These are phyloP conservation scores for Microbotryum intermedium DNA, from an alignment of 1,284 basidiomycete genomes.

Conservation along the genomic window DNA sequence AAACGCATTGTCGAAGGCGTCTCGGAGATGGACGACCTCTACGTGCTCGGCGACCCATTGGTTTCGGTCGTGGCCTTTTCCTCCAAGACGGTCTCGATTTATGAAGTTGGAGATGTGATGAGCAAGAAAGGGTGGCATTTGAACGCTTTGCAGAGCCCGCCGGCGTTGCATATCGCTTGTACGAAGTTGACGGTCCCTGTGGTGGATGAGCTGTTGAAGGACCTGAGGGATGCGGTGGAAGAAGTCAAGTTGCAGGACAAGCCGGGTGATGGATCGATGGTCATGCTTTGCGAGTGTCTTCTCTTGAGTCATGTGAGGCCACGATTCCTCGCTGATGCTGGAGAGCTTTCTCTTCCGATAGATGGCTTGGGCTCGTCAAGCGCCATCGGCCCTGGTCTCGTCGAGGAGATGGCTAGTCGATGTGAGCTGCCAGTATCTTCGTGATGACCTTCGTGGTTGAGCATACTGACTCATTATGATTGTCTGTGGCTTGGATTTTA, in stretches of 20 bases:
- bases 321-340: not conserved
- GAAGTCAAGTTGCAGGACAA: slow-evolving; percentile 48
- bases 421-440: slow-evolving; percentile 17
- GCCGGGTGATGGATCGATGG: slow-evolving; percentile 58
- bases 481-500: no score
- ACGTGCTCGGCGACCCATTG: slow-evolving; percentile 76
- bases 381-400: slow-evolving; percentile 76
- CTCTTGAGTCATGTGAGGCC: no score
- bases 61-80: slow-evolving; percentile 84
- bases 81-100: slow-evolving; percentile 56
- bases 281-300: slow-evolving; percentile 57
- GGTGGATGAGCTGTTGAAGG: slow-evolving; percentile 67
- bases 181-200: slow-evolving; percentile 71
- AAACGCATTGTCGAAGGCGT: slow-evolving; percentile 54
- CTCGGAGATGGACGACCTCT: slow-evolving; percentile 49
- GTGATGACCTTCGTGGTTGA: not conserved
- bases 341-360: not conserved
- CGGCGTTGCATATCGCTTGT: slow-evolving; percentile 86
- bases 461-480: not conserved
- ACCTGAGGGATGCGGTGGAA: slow-evolving; percentile 66
- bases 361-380: slow-evolving; percentile 75
- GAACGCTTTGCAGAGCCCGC: slow-evolving; percentile 68
- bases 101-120: slow-evolving; percentile 88
- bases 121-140: slow-evolving; percentile 51
- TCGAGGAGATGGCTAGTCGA: slow-evolving; percentile 64